Base-by-base conservation (phyloP, 2,329 filamentous ascomycete genomes). In the Trichoderma sp. region DNA sequence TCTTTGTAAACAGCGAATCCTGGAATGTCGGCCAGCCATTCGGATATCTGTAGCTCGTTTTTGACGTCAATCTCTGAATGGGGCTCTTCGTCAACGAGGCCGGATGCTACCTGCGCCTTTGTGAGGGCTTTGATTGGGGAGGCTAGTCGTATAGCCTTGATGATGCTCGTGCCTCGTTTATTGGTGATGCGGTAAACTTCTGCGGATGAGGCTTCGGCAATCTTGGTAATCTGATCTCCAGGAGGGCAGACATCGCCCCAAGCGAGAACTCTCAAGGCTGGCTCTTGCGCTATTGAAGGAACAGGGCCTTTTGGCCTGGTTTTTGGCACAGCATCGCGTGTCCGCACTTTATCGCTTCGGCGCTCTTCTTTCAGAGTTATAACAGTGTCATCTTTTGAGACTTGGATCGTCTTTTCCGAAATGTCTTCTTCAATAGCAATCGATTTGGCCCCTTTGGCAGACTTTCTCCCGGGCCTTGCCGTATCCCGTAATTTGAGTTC, bases 1-100 rank as follows among this genome's bases (percentile, higher is more conserved):
- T 89, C 87, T 76, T 90, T 90, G 79, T 90, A 90, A 21, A 88
- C 82, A 37, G 90, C 87, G 70, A 90, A 90, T 0, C 88, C 88
- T 0, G 88, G 87, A 14, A 90, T 85, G 70, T 88, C 87, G 21
- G 88, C 86, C 21, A 90, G 79, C 80, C 85, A 86, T 75, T 90
- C 87, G 2, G 88, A 90, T 56, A 90, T 89, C 59, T 83, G 81
- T 26, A 90, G 80, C 74, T 90, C 88, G 28, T 87, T 87, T 3
- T 83, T 78, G 34, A 90, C 80, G 73, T 87, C 85, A 1, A 81
- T 81, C 69, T 86, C 84, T 2, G 79, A 78, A 68, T 87, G 87
- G 0, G 87, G 85, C 72, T 87, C 83, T 73, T 89, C 87, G 70
- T 89, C 87, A 5, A 89, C 84, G 0, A 89, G 78, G 0, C 84